phyloP scores from a whole-genome alignment of 2,329 filamentous ascomycete species.

The Aureobasidium pullulans region DNA sequence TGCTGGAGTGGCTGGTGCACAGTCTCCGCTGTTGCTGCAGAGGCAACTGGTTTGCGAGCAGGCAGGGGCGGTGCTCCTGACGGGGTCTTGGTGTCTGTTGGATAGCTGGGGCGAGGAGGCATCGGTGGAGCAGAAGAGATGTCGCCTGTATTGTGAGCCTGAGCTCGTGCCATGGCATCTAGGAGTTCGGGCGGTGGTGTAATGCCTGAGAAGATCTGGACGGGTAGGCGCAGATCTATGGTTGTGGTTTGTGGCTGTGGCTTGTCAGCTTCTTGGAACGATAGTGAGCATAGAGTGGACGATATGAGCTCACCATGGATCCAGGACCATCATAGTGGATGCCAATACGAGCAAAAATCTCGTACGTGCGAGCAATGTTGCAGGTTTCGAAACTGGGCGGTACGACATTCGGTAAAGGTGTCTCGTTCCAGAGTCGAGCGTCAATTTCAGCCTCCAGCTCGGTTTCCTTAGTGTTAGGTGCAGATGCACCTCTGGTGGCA shows the following conservation, averaged over 20 bases:
- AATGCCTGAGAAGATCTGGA: constrained; percentile 83
- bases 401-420: constrained; percentile 73
- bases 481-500: not conserved
- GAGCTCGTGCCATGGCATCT: constrained; percentile 46
- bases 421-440: constrained; percentile 66
- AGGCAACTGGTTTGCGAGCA: not conserved
- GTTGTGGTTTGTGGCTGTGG: constrained; percentile 56
- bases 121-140: constrained; percentile 19
- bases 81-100: not conserved
- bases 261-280: not conserved
- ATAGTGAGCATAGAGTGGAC: too few relatives aligned
- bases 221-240: constrained; percentile 69
- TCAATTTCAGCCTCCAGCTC: constrained; percentile 23
- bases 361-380: constrained; percentile 75
- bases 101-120: not conserved
- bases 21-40: not conserved
- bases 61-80: constrained; percentile 8
- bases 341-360: constrained; percentile 74
- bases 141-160: constrained; percentile 15
- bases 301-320: not conserved
- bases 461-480: not conserved
- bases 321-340: constrained; percentile 53
- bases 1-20: not conserved
- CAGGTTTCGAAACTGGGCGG: constrained; percentile 83
- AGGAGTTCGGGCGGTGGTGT: constrained; percentile 70